Percentiles rank a stretch among this genome's conserved stretches.
Evolutionary conservation across 1,284 basidiomycete genomes (phyloP).

Genomic region (Moesziomyces sp.): DNA sequence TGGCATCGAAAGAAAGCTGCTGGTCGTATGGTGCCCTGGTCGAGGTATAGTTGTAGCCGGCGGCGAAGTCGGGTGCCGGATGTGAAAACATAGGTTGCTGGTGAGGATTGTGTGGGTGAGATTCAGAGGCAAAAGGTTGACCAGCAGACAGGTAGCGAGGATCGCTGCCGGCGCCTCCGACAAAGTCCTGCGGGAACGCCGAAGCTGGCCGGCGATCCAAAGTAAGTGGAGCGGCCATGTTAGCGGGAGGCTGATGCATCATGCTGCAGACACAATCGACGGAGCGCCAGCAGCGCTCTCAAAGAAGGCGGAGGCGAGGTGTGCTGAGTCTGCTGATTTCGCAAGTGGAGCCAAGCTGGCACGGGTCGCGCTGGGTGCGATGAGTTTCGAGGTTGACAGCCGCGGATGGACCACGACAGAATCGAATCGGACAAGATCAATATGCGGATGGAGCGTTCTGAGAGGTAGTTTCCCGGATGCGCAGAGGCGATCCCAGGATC

Average conservation of each 20-base stretch:
- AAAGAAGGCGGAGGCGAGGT: not conserved
- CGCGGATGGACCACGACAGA: too few species aligned
- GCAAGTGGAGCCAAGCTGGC: too few species aligned
- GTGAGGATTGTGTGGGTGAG: constrained; percentile 5
- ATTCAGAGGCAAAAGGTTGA: constrained; percentile 5
- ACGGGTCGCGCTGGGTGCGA: too few species aligned
- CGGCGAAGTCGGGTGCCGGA: constrained; percentile 9
- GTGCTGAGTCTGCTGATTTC: too few species aligned
- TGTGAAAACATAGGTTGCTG: constrained; percentile 4
- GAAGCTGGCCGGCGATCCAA: constrained; percentile 19
- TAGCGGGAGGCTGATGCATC: constrained; percentile 30
- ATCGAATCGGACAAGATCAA: too few species aligned
- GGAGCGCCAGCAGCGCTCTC: not conserved
- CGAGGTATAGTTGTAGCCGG: constrained; percentile 29
- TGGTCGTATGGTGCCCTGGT: constrained; percentile 19
- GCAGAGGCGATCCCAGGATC: too few species aligned
- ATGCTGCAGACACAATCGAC: not conserved
- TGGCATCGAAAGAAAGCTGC: constrained; percentile 13
- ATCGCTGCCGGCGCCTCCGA: constrained; percentile 15
- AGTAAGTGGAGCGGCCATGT: constrained; percentile 18
- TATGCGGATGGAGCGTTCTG: too few species aligned
- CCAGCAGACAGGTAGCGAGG: constrained; percentile 12
- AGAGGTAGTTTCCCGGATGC: too few species aligned
- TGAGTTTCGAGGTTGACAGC: too few species aligned
- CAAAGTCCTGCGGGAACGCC: constrained; percentile 9